A percentile compares a stretch with the other conserved stretches of the same genome.
Conservation (phyloP, 352 stramenopile species). For the Globisporangium middletonii region DNA sequence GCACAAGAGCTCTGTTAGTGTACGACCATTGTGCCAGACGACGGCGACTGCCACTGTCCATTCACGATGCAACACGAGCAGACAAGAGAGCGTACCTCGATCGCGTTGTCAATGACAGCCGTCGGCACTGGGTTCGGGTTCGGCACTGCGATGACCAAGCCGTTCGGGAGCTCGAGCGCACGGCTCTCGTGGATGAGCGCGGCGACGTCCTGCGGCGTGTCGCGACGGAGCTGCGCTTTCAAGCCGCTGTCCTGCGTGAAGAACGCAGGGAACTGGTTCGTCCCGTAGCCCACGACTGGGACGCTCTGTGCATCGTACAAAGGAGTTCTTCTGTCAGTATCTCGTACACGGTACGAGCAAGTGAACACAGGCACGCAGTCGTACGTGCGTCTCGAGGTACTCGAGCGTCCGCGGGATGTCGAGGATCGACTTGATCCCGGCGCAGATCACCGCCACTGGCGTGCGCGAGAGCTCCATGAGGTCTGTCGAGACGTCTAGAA, state of each 20-base stretch:
- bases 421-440: conserved; percentile 98
- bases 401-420: conserved; percentile 96
- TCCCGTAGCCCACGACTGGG: conserved; percentile 89
- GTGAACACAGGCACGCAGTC: neutral
- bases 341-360: neutral
- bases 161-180: conserved; percentile 76
- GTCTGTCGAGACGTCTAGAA: conserved; percentile 93
- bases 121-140: conserved; percentile 84
- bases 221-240: conserved; percentile 77
- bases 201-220: conserved; percentile 86
- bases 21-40: neutral
- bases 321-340: neutral
- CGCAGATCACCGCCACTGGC: conserved; percentile 95
- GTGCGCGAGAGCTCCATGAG: conserved; percentile 95
- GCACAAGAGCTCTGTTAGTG: neutral
- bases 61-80: neutral
- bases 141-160: conserved; percentile 83
- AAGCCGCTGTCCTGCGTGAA: conserved; percentile 93
- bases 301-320: conserved; percentile 71
- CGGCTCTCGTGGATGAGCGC: conserved; percentile 76
- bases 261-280: conserved; percentile 96
- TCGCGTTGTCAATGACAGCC: conserved; percentile 87
- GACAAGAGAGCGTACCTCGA: conserved; percentile 41
- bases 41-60: no score
- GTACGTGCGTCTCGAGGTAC: conserved; percentile 93